Conservation (phyloP, 139 green algal species). For the Mesostigma viride region DNA sequence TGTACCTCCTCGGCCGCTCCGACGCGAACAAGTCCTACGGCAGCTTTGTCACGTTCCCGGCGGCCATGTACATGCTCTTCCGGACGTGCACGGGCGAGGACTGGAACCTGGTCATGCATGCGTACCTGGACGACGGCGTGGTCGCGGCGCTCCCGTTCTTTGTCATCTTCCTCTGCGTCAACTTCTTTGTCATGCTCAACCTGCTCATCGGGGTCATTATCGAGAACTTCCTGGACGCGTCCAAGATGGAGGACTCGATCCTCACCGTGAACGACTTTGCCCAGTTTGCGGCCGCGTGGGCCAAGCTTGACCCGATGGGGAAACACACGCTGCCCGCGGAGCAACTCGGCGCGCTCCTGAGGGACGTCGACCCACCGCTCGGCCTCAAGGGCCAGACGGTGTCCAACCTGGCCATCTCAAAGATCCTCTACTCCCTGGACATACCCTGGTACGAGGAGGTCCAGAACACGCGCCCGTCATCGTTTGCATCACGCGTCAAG, state of each 20-base stretch:
- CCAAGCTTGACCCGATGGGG: constrained; percentile 2
- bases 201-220: constrained; percentile 16
- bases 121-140: not conserved
- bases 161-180: constrained; percentile 7
- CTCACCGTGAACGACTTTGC: constrained; percentile 1
- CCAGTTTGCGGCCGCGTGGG: too few species aligned
- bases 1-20: too few species aligned
- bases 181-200: constrained; percentile 18
- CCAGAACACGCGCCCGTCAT: too few species aligned
- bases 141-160: constrained; percentile 13
- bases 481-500: too few species aligned
- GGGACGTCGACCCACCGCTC: too few species aligned
- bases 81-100: constrained; percentile 13
- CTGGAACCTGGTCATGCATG: constrained; percentile 10
- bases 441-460: too few species aligned
- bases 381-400: too few species aligned
- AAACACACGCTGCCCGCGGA: too few species aligned
- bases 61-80: constrained; percentile 7
- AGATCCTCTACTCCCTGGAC: too few species aligned
- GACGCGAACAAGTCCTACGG: constrained; percentile 1
- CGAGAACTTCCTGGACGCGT: constrained; percentile 11
- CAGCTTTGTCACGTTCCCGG: constrained; percentile 17
- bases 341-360: too few species aligned
- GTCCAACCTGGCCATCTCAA: too few species aligned
- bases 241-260: constrained; percentile 4